Percentiles rank a stretch among this genome's conserved stretches.
These are phyloP conservation scores for Phlebiopsis gigantea DNA, from an alignment of 768 basidiomycete species.

Conservation along the genomic window DNA sequence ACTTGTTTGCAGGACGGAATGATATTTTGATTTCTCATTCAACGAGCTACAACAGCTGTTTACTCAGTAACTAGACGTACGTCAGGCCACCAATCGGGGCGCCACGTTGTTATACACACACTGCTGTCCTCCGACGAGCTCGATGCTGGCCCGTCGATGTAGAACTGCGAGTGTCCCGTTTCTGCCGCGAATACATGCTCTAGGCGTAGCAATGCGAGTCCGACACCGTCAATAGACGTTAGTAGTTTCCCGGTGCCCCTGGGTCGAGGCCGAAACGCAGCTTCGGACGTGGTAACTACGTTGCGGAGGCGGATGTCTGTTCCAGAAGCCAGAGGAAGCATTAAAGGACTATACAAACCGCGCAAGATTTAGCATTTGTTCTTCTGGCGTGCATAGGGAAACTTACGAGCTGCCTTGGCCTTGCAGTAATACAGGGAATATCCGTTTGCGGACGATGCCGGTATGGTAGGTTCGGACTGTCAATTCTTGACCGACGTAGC, in stretches of 20 bases:
- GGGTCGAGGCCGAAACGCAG: conserved; percentile 27
- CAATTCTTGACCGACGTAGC: conserved; percentile 96
- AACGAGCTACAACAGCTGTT: not conserved
- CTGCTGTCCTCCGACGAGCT: conserved; percentile 26
- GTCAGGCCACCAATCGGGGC: conserved; percentile 53
- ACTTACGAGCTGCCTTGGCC: conserved; percentile 32
- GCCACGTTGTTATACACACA: conserved; percentile 42
- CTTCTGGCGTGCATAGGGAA: not conserved
- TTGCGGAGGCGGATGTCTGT: conserved; percentile 27
- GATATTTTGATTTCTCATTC: not conserved
- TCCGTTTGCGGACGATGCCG: conserved; percentile 85
- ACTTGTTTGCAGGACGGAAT: too few species aligned
- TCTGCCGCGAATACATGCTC: conserved; percentile 63
- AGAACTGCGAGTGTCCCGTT: conserved; percentile 41
- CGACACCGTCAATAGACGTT: conserved; percentile 50
- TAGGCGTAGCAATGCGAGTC: conserved; percentile 74
- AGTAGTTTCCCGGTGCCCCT: conserved; percentile 76
- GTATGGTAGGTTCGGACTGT: conserved; percentile 97
- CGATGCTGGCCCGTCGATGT: conserved; percentile 23
- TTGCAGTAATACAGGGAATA: conserved; percentile 71
- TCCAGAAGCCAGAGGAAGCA: conserved; percentile 15
- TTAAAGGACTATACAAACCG: not conserved
- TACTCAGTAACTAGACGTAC: not conserved
- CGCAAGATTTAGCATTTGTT: not conserved
- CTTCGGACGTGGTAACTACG: conserved; percentile 20